Evolutionary conservation across 371 early-diverging fungal genomes (phyloP).

Genomic region (Blakeslea trispora): DNA sequence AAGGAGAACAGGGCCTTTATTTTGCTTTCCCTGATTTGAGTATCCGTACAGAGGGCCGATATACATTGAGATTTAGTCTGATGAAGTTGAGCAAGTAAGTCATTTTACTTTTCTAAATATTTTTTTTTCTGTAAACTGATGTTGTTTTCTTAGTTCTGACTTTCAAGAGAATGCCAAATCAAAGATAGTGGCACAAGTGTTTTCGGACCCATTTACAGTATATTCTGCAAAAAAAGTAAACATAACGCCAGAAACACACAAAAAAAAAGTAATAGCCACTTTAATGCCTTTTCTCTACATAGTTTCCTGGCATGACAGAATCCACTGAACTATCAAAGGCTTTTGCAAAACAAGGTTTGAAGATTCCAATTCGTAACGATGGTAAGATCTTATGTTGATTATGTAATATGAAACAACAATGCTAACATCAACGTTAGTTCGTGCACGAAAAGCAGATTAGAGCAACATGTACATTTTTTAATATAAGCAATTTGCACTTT

Average conservation of each 20-base stretch:
- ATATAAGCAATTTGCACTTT: no score
- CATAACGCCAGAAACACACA: neutral
- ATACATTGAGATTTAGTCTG: slow-evolving; percentile 74
- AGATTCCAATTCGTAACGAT: slow-evolving; percentile 91
- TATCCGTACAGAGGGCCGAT: slow-evolving; percentile 86
- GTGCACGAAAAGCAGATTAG: slow-evolving; percentile 31
- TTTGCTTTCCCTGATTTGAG: slow-evolving; percentile 93
- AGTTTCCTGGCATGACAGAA: slow-evolving; percentile 77
- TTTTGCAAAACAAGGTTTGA: slow-evolving; percentile 91
- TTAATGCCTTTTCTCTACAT: slow-evolving; percentile 3
- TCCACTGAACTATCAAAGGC: slow-evolving; percentile 86
- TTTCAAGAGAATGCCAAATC: slow-evolving; percentile 57
- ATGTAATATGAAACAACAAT: neutral
- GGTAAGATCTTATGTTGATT: slow-evolving; percentile 37
- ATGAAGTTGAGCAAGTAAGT: slow-evolving; percentile 50
- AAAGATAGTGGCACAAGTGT: slow-evolving; percentile 57
- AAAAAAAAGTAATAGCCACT: no score
- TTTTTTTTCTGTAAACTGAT: neutral
- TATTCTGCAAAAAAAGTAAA: slow-evolving; percentile 60
- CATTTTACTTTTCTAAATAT: no score
- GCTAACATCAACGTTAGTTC: slow-evolving; percentile 21
- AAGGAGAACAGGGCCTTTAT: slow-evolving; percentile 77
- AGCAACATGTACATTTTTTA: no score
- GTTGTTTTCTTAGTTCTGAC: slow-evolving; percentile 47
- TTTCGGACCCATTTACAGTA: slow-evolving; percentile 60